phyloP scores from a whole-genome alignment of 176 grass and related monocot genomes.

The Puccinellia tenuiflora region DNA sequence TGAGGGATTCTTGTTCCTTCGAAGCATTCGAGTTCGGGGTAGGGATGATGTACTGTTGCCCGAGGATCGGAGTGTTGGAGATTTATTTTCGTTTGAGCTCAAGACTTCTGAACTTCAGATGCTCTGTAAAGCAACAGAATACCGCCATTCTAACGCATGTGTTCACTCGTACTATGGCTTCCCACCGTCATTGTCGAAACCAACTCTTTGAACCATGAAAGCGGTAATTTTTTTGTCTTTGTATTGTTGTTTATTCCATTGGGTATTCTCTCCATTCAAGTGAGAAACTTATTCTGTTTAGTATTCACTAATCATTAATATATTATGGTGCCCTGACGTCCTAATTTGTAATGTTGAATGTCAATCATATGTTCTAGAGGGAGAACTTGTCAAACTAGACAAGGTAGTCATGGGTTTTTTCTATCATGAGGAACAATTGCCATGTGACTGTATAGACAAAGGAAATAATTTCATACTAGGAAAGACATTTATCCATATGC shows the following conservation, averaged over 20 bases:
- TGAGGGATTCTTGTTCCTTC: not conserved
- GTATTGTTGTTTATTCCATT: not conserved
- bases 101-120: not conserved
- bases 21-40: not conserved
- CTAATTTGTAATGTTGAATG: not conserved
- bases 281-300: not conserved
- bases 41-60: not conserved
- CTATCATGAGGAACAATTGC: not conserved
- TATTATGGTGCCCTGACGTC: not conserved
- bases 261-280: not conserved
- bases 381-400: not conserved
- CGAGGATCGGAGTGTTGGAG: not conserved
- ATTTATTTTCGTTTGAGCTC: not conserved
- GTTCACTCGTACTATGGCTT: not conserved
- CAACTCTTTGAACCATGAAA: conserved; percentile 5
- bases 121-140: not conserved
- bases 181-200: not conserved
- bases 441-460: not conserved
- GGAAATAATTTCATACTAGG: not conserved
- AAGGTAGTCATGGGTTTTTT: not conserved
- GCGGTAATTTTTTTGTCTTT: not conserved
- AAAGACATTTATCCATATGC: not conserved
- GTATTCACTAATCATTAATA: not conserved
- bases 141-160: too few relatives aligned
- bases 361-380: not conserved